These are phyloP conservation scores for Calonectria pteridis DNA, from an alignment of 2,329 filamentous ascomycete genomes.

Conservation along the genomic window DNA sequence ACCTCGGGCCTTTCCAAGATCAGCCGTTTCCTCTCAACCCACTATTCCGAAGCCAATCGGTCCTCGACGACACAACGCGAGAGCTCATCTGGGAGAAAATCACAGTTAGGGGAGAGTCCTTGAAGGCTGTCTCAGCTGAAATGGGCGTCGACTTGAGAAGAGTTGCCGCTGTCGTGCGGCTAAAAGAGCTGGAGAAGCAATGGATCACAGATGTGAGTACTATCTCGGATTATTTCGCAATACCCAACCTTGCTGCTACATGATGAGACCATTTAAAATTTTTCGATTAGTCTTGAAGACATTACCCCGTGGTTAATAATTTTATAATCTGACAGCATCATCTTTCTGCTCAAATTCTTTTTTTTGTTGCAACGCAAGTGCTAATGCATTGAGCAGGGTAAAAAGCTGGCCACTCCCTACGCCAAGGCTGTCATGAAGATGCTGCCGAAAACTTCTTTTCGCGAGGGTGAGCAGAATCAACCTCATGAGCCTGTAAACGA, in stretches of 20 bases:
- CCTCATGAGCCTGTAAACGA: slow-evolving; percentile 74
- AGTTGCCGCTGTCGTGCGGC: slow-evolving; percentile 85
- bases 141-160: slow-evolving; percentile 84
- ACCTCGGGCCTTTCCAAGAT: slow-evolving; percentile 54
- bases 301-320: slow-evolving; percentile 81
- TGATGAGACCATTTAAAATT: slow-evolving; percentile 77
- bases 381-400: slow-evolving; percentile 68
- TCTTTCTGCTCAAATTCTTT: slow-evolving; percentile 22
- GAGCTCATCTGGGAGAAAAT: slow-evolving; percentile 81
- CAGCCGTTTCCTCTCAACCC: slow-evolving; percentile 81
- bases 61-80: slow-evolving; percentile 79
- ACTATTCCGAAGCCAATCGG: slow-evolving; percentile 76
- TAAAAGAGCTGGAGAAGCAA: slow-evolving; percentile 88
- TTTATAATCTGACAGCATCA: slow-evolving; percentile 45
- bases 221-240: background rate
- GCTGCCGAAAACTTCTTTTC: slow-evolving; percentile 78
- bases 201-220: slow-evolving; percentile 80
- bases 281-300: slow-evolving; percentile 99
- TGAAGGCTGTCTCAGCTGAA: slow-evolving; percentile 83
- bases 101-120: slow-evolving; percentile 72
- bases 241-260: slow-evolving; percentile 34
- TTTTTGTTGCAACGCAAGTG: slow-evolving; percentile 1
- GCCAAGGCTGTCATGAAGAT: slow-evolving; percentile 80
- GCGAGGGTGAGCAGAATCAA: slow-evolving; percentile 59
- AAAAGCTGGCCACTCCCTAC: slow-evolving; percentile 82